These are phyloP conservation scores for Bolboschoenus planiculmis DNA, from an alignment of 176 grass and related monocot species.

Conservation along the genomic window DNA sequence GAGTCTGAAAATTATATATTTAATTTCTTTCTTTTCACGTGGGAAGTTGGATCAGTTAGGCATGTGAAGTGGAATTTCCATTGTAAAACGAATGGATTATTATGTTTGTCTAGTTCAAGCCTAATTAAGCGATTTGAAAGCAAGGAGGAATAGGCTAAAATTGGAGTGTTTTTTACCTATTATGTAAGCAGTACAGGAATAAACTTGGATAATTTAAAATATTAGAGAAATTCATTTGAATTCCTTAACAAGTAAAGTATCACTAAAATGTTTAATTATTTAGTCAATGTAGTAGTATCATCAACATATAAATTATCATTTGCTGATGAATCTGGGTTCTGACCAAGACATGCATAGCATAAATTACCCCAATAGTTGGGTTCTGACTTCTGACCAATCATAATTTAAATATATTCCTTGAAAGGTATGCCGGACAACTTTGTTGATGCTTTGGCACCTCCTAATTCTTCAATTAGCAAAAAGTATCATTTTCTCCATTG, in stretches of 20 bases:
- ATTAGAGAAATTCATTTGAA: not conserved
- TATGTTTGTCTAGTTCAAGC: not conserved
- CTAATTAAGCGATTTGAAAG: not conserved
- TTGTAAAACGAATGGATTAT: not conserved
- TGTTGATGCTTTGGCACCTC: not conserved
- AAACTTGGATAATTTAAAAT: not conserved
- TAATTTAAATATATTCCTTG: not conserved
- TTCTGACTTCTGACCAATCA: not conserved
- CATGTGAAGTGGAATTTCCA: not conserved
- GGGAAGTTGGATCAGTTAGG: constrained; percentile 12
- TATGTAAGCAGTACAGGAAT: not conserved
- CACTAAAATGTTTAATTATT: not conserved
- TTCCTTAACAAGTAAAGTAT: not conserved
- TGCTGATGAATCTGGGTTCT: not conserved
- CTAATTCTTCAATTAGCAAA: not conserved
- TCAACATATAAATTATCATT: not conserved
- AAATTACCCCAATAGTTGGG: not conserved
- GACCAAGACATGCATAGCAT: not conserved
- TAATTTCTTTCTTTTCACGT: not conserved
- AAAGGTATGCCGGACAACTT: not conserved
- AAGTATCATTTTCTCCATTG: not conserved
- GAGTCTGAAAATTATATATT: not conserved
- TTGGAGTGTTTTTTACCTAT: not conserved
- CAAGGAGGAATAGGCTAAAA: not conserved
- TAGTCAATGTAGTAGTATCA: not conserved